Evolutionary conservation across 1,284 basidiomycete species (phyloP).

Genomic region (Thelephora terrestris): DNA sequence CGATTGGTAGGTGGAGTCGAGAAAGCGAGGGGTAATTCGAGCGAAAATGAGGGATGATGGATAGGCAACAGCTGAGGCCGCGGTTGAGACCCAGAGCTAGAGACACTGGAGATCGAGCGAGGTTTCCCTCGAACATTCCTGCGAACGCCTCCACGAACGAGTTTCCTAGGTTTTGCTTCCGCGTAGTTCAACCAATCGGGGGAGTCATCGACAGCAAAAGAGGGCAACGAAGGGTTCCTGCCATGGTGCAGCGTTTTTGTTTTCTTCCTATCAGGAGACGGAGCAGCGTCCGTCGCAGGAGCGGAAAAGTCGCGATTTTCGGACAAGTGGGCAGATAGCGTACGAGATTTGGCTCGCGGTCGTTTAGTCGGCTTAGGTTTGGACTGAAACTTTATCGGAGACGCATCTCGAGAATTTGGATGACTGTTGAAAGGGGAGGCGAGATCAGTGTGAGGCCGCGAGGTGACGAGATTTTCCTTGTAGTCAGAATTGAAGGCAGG

Average conservation of each 20-base stretch:
- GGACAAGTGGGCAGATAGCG: slow-evolving; percentile 22
- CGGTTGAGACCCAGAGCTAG: neutral
- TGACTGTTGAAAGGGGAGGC: slow-evolving; percentile 32
- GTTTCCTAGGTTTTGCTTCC: neutral
- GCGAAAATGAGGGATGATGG: neutral
- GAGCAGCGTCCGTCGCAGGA: neutral
- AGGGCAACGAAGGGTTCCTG: neutral
- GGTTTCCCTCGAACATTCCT: neutral
- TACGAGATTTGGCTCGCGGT: slow-evolving; percentile 21
- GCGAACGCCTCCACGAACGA: too few relatives aligned
- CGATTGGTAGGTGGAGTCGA: neutral
- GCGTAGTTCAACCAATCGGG: slow-evolving; percentile 1
- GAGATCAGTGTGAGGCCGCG: slow-evolving; percentile 15
- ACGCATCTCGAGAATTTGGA: slow-evolving; percentile 31
- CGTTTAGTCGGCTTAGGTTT: slow-evolving; percentile 9
- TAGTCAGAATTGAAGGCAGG: slow-evolving; percentile 34
- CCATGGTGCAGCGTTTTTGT: slow-evolving; percentile 11
- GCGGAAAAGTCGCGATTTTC: neutral
- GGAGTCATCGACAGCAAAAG: slow-evolving; percentile 5
- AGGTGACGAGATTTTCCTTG: slow-evolving; percentile 32
- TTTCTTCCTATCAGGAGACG: neutral
- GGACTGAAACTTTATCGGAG: slow-evolving; percentile 23
- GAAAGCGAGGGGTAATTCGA: neutral
- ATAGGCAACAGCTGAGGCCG: too few relatives aligned
- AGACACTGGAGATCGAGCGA: neutral